These are phyloP conservation scores for Volutella citrinella DNA, from an alignment of 2,329 filamentous ascomycete species.

Conservation along the genomic window DNA sequence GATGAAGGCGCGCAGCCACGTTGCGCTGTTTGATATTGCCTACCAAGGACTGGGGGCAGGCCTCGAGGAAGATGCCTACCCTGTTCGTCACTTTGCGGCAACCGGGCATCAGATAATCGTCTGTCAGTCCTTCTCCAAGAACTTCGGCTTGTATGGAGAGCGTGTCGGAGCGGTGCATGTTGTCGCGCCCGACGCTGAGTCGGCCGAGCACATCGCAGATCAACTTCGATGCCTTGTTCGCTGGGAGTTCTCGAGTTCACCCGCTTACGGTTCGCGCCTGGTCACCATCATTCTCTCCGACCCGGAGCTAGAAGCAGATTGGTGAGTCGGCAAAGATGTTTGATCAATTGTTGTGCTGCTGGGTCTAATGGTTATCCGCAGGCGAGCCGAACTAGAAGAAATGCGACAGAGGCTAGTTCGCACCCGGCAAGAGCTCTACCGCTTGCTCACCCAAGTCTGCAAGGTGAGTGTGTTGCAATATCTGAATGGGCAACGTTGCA, in stretches of 20 bases:
- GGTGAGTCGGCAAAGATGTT: no score
- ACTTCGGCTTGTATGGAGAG: slow-evolving; percentile 36
- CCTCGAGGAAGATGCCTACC: slow-evolving; percentile 31
- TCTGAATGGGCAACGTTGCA: no score
- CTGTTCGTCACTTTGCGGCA: slow-evolving; percentile 22
- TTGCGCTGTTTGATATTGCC: slow-evolving; percentile 35
- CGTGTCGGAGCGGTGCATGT: slow-evolving; percentile 26
- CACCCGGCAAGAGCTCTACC: slow-evolving; percentile 4
- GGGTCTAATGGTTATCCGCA: background rate
- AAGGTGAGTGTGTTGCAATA: no score
- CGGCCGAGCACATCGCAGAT: slow-evolving; percentile 6
- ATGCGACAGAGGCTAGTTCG: slow-evolving; percentile 5
- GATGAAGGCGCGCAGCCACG: slow-evolving; percentile 13
- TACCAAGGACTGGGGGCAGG: slow-evolving; percentile 36
- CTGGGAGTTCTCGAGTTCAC: slow-evolving; percentile 14
- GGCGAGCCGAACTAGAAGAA: slow-evolving; percentile 6
- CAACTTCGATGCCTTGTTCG: slow-evolving; percentile 13
- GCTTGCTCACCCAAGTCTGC: slow-evolving; percentile 1
- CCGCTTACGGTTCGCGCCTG: slow-evolving; percentile 13
- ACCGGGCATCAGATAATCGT: slow-evolving; percentile 29
- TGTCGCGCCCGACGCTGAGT: slow-evolving; percentile 5
- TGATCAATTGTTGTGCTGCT: no score
- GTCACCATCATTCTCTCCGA: slow-evolving; percentile 13
- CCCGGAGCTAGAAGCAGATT: slow-evolving; percentile 2
- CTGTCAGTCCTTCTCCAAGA: slow-evolving; percentile 38